Conservation (phyloP, 2,329 filamentous ascomycete genomes). For the Fusarium nanum region DNA sequence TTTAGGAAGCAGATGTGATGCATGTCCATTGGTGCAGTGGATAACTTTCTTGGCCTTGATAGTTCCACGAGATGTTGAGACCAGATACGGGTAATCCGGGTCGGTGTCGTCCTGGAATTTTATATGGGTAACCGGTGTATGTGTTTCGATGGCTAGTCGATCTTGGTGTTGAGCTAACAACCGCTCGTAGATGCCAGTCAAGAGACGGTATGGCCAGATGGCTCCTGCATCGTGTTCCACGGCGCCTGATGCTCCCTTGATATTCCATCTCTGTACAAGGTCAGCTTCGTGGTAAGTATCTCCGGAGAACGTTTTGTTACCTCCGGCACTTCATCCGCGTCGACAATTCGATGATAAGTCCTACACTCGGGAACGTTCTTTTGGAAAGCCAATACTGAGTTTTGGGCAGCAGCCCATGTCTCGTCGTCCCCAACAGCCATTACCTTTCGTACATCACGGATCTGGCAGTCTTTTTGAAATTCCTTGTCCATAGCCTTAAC, state of each 20-base stretch:
- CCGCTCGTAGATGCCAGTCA: conserved; percentile 55
- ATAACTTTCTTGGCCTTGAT: conserved; percentile 62
- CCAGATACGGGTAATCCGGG: conserved; percentile 48
- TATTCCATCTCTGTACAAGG: conserved; percentile 34
- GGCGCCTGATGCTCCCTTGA: conserved; percentile 49
- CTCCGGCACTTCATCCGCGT: not conserved
- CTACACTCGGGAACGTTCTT: not conserved
- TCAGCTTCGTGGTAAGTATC: not conserved
- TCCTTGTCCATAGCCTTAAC: conserved; percentile 1
- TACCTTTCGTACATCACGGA: conserved; percentile 6
- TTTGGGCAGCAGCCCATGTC: conserved; percentile 1
- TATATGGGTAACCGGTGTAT: conserved; percentile 47
- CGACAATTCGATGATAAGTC: not conserved
- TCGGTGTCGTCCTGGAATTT: not conserved
- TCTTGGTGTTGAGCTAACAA: conserved; percentile 49
- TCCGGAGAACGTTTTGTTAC: not conserved
- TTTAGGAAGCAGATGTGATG: conserved; percentile 61
- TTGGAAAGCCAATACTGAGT: conserved; percentile 4
- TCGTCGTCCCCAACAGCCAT: conserved; percentile 13
- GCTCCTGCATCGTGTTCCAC: conserved; percentile 57
- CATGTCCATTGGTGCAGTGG: conserved; percentile 67
- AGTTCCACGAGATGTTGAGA: conserved; percentile 59
- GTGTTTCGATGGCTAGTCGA: conserved; percentile 52
- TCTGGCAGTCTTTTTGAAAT: conserved; percentile 1
- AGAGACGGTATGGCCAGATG: conserved; percentile 61